These are phyloP conservation scores for Calonectria pauciramosa DNA, from an alignment of 2,329 filamentous ascomycete species.

Conservation along the genomic window DNA sequence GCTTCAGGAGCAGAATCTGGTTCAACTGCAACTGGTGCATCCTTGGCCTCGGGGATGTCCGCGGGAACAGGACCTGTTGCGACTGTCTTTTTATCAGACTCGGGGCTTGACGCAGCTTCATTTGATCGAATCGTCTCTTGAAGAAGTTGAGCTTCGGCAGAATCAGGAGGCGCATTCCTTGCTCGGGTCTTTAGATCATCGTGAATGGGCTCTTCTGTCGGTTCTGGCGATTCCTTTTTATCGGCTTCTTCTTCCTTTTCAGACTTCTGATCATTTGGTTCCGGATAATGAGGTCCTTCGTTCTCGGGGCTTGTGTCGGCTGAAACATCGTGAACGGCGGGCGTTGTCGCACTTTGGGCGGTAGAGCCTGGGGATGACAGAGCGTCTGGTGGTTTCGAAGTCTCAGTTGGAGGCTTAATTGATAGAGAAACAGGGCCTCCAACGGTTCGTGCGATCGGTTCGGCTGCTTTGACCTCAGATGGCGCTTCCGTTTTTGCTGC, in stretches of 20 bases:
- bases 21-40: background rate
- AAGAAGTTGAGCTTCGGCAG: constrained; percentile 60
- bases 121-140: constrained; percentile 57
- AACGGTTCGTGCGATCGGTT: constrained; percentile 1
- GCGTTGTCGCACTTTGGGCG: constrained; percentile 80
- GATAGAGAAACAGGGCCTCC: constrained; percentile 37
- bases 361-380: constrained; percentile 75
- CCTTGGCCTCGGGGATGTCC: constrained; percentile 15
- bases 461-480: constrained; percentile 22
- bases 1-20: constrained; percentile 2
- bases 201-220: constrained; percentile 21
- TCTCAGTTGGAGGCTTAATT: constrained; percentile 54
- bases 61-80: constrained; percentile 9
- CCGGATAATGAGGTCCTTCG: constrained; percentile 70
- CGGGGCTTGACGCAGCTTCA: constrained; percentile 36
- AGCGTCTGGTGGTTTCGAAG: constrained; percentile 56
- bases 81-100: constrained; percentile 15
- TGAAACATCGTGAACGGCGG: constrained; percentile 76
- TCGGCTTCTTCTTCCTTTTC: constrained; percentile 53
- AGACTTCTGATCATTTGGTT: constrained; percentile 62
- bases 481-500: constrained; percentile 19
- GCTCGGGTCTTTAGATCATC: constrained; percentile 41
- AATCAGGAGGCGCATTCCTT: constrained; percentile 40
- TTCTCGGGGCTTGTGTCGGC: constrained; percentile 82
- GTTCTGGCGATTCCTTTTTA: constrained; percentile 24